Percentiles rank a stretch among this genome's conserved stretches.
These are phyloP conservation scores for Biscogniauxia marginata DNA, from an alignment of 2,329 filamentous ascomycete species.

Conservation along the genomic window DNA sequence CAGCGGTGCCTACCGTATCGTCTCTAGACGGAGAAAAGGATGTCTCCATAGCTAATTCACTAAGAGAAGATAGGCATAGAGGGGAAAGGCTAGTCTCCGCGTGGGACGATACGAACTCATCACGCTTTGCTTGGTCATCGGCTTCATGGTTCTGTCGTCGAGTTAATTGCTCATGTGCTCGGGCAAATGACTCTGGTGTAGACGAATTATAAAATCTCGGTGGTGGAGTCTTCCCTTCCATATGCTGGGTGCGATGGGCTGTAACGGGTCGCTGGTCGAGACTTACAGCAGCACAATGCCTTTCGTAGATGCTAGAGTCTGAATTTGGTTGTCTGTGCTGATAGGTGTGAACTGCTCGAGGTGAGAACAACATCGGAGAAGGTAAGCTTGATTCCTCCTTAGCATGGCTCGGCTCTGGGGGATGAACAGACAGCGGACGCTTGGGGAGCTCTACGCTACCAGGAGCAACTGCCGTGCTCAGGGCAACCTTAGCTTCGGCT, in stretches of 20 bases:
- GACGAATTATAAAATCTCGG: slow-evolving; percentile 38
- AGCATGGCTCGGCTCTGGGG: slow-evolving; percentile 38
- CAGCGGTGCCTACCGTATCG: slow-evolving; percentile 43
- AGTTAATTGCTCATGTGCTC: slow-evolving; percentile 34
- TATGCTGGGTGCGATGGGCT: slow-evolving; percentile 42
- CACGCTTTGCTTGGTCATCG: slow-evolving; percentile 32
- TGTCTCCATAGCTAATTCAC: slow-evolving; percentile 36
- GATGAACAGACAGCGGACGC: slow-evolving; percentile 46
- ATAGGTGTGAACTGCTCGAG: slow-evolving; percentile 39
- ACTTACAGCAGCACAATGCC: slow-evolving; percentile 34
- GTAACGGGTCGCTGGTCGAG: slow-evolving; percentile 48
- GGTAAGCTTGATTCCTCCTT: slow-evolving; percentile 28
- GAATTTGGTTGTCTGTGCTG: slow-evolving; percentile 45
- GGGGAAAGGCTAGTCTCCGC: slow-evolving; percentile 1
- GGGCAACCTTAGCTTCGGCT: slow-evolving; percentile 59
- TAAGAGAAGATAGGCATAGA: slow-evolving; percentile 32
- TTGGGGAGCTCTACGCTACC: slow-evolving; percentile 56
- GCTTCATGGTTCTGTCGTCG: slow-evolving; percentile 35
- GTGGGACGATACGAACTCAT: slow-evolving; percentile 22
- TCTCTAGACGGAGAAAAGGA: slow-evolving; percentile 37
- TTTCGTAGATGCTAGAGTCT: slow-evolving; percentile 43
- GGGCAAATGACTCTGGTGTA: slow-evolving; percentile 40
- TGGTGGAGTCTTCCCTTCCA: slow-evolving; percentile 38
- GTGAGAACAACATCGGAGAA: slow-evolving; percentile 40
- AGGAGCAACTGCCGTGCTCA: slow-evolving; percentile 61